phyloP scores from a whole-genome alignment of 805 yeast genomes.

The Kluyveromyces lactis region DNA sequence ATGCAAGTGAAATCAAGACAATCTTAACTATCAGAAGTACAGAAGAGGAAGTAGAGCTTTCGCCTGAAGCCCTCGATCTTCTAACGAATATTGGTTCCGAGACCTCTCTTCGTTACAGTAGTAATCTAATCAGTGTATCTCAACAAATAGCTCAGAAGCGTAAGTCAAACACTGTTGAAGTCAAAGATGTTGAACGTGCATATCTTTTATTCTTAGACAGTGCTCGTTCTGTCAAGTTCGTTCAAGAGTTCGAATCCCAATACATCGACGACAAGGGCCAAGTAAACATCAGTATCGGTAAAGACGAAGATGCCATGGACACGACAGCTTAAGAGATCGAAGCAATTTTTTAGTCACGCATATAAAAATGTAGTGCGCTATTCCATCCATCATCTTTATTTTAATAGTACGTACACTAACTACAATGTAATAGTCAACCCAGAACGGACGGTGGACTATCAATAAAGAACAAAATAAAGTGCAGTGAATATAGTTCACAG shows the following conservation, averaged over 20 bases:
- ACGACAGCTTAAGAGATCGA: constrained; percentile 27
- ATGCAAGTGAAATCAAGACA: constrained; percentile 74
- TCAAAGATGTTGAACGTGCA: constrained; percentile 78
- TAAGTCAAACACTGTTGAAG: constrained; percentile 56
- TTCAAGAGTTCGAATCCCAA: constrained; percentile 58
- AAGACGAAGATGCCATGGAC: constrained; percentile 25
- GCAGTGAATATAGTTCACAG: too few relatives aligned
- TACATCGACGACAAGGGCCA: constrained; percentile 75
- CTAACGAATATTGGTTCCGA: constrained; percentile 85
- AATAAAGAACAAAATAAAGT: too few relatives aligned
- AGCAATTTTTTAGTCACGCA: too few relatives aligned
- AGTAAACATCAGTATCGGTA: constrained; percentile 42
- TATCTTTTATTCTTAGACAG: constrained; percentile 84
- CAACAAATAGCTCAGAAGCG: constrained; percentile 80
- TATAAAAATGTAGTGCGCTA: too few relatives aligned
- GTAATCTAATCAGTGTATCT: constrained; percentile 85
- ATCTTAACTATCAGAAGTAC: constrained; percentile 84
- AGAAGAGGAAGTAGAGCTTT: constrained; percentile 85
- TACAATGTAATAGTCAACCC: too few relatives aligned
- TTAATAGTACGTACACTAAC: too few relatives aligned
- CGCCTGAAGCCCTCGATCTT: constrained; percentile 74
- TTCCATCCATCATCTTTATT: too few relatives aligned
- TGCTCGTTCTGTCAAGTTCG: constrained; percentile 77
- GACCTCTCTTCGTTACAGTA: constrained; percentile 85
- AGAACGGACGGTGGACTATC: too few relatives aligned